Evolutionary conservation across 1,139 yeast species (phyloP).

Genomic region (Zygosaccharomyces pseudobailii): DNA sequence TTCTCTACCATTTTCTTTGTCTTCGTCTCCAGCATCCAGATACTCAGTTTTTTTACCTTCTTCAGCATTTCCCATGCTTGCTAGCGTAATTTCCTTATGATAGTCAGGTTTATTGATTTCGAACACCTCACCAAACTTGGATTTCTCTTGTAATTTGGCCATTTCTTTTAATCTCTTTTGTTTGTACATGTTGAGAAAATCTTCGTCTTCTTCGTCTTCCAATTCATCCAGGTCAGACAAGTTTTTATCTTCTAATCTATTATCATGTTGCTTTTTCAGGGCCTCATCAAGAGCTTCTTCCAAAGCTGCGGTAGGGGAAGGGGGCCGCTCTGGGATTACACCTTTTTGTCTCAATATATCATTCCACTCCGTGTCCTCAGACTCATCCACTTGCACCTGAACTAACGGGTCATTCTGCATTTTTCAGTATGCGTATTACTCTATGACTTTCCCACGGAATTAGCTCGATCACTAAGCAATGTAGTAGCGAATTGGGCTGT

Average conservation of each 20-base stretch:
- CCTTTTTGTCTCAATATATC: conserved; percentile 89
- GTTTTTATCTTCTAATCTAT: conserved; percentile 60
- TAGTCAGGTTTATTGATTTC: conserved; percentile 86
- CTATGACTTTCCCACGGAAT: no score
- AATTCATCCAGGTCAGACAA: conserved; percentile 75
- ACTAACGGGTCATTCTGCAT: conserved; percentile 35
- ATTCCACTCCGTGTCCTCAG: conserved; percentile 98
- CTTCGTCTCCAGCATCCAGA: conserved; percentile 9
- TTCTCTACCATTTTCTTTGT: conserved; percentile 14
- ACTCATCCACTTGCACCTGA: conserved; percentile 85
- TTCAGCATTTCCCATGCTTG: conserved; percentile 42
- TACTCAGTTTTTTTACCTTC: conserved; percentile 6
- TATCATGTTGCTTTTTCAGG: conserved; percentile 55
- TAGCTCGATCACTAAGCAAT: no score
- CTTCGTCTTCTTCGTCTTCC: conserved; percentile 75
- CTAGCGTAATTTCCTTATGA: conserved; percentile 76
- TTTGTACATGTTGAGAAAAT: conserved; percentile 68
- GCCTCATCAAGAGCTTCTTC: conserved; percentile 89
- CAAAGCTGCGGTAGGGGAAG: conserved; percentile 79
- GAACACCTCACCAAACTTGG: conserved; percentile 70
- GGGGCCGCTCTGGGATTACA: conserved; percentile 85
- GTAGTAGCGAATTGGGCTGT: no score
- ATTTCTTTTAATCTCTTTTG: conserved; percentile 72
- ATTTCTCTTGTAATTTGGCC: conserved; percentile 51
- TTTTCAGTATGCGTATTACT: background rate